Base-by-base conservation (phyloP, 805 yeast species). In the Hanseniaspora meyeri region DNA sequence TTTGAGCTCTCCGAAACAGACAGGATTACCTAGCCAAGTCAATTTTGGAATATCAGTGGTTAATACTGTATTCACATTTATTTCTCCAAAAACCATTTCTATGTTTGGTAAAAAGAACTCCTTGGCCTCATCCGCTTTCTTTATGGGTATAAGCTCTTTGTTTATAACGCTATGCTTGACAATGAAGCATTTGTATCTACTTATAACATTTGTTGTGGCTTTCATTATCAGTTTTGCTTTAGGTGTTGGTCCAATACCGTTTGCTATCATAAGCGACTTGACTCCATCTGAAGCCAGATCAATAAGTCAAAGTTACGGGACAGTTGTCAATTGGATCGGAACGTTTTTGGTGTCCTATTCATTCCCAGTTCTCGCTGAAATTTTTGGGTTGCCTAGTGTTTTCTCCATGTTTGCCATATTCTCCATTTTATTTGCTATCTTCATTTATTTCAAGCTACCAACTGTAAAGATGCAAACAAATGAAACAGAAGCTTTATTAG, bases 231-330 rank as follows among this genome's bases (percentile, higher is more conserved):
- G 88, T 31, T 93, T 91, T 72, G 97, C 97, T 0, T 72, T 85
- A 37, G 98, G 98, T 0, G 68, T 89, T 59, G 98, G 98, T 0
- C 98, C 98, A 7, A 89, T 93, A 55, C 98, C 98, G 43, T 91
- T 93, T 70, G 71, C 91, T 61, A 70, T 90, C 53, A 83, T 91
- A 11, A 80, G 95, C 7, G 97, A 93, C 66, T 82, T 91, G n/a
- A 84, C 95, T 0, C 95, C 89, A 59, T 71, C 77, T 1, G 80
- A 81, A 58, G 91, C 91, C 1, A 82, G 81, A 57, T 90, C 90
- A 2, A 74, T 81, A 47, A 97, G 97, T 0, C 98, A 93, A 70
- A 83, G 95, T 66, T 84, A 87, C 74, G 97, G 96, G 12, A 88
- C 93, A 0, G 79, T 87, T 14, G 79, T 87, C 72, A 93, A 91